These are phyloP conservation scores for Aspergillus aculeatus DNA, from an alignment of 2,329 filamentous ascomycete species.

Conservation along the genomic window DNA sequence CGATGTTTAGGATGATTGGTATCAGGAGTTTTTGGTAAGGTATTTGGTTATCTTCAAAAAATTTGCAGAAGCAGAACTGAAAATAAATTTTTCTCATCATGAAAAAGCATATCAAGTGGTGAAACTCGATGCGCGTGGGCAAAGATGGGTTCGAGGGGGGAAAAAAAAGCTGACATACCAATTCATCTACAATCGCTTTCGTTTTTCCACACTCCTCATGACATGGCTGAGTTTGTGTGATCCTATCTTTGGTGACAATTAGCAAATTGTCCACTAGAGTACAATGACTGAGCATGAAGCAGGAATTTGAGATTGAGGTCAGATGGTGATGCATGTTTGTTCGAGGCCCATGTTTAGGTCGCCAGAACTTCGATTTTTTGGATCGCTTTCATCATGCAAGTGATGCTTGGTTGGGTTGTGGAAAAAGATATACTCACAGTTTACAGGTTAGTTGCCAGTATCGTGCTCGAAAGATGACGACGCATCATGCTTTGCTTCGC, in stretches of 20 bases:
- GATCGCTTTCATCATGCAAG: constrained; percentile 52
- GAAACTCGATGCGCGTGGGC: background rate
- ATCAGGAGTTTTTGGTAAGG: constrained; percentile 58
- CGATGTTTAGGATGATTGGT: constrained; percentile 10
- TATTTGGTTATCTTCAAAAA: constrained; percentile 58
- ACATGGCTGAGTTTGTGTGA: background rate
- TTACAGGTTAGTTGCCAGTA: constrained; percentile 17
- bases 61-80: constrained; percentile 65
- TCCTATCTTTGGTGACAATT: constrained; percentile 4
- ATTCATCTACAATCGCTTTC: background rate
- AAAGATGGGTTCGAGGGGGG: constrained; percentile 1
- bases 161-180: background rate
- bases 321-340: constrained; percentile 66
- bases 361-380: constrained; percentile 52
- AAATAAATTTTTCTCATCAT: constrained; percentile 53
- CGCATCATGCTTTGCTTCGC: constrained; percentile 11
- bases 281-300: background rate
- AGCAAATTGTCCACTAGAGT: constrained; percentile 9
- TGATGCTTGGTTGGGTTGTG: constrained; percentile 3
- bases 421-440: constrained; percentile 26
- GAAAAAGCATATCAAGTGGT: constrained; percentile 11
- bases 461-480: background rate
- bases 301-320: constrained; percentile 29
- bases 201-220: constrained; percentile 2
- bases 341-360: constrained; percentile 55